Conservation (phyloP, 2,329 filamentous ascomycete genomes). For the Cladosporium oxysporum region DNA sequence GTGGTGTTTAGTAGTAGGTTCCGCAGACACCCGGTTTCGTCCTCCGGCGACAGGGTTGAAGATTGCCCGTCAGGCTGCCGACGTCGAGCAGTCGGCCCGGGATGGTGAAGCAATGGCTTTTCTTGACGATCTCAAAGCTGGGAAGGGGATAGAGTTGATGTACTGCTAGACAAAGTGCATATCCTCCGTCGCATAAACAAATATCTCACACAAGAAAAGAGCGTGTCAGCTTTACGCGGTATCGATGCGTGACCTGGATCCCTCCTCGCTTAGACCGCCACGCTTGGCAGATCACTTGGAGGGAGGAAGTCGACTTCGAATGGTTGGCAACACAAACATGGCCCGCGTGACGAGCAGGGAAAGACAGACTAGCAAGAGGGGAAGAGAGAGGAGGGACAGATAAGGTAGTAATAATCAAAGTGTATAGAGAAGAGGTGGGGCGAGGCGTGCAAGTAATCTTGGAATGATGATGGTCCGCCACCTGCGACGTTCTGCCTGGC, state of each 20-base stretch:
- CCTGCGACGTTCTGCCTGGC: slow-evolving; percentile 1
- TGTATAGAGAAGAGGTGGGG: slow-evolving; percentile 8
- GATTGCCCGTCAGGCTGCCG: background rate
- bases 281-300: slow-evolving; percentile 3
- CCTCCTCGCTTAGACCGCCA: slow-evolving; percentile 7
- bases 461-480: slow-evolving; percentile 1
- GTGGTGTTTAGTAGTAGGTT: background rate
- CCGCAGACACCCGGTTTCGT: background rate
- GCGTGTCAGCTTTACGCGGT: background rate
- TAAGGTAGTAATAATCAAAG: slow-evolving; percentile 8
- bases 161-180: background rate
- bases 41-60: background rate
- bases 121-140: background rate
- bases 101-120: background rate
- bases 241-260: background rate
- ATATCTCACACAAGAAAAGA: background rate
- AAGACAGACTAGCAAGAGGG: background rate
- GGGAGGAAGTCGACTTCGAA: background rate
- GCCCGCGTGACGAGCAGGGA: slow-evolving; percentile 2
- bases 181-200: background rate
- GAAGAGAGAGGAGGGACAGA: background rate
- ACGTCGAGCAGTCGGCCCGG: background rate
- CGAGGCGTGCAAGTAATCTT: background rate
- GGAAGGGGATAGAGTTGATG: background rate
- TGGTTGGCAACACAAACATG: background rate